Conservation (phyloP, 495 filamentous ascomycete genomes). For the Sporormia fimetaria region DNA sequence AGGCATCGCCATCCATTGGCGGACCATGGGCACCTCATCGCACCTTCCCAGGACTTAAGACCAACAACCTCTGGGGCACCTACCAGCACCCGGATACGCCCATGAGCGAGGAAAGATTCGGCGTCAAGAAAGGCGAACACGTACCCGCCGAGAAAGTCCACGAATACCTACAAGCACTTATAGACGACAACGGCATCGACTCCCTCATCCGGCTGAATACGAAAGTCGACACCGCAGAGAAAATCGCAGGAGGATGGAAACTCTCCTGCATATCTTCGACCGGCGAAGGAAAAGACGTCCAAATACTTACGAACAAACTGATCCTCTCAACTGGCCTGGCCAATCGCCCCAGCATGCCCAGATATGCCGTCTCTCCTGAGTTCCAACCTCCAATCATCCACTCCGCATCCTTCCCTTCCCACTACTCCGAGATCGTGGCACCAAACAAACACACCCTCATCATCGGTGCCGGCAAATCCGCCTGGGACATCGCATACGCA, state of each 20-base stretch:
- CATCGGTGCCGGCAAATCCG: slow-evolving; percentile 64
- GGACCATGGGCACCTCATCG: slow-evolving; percentile 51
- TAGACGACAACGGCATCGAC: slow-evolving; percentile 30
- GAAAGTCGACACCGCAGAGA: slow-evolving; percentile 12
- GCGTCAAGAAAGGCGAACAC: slow-evolving; percentile 49
- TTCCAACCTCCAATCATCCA: slow-evolving; percentile 54
- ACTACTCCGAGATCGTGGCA: slow-evolving; percentile 6
- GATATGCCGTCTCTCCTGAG: slow-evolving; percentile 36
- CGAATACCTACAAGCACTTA: slow-evolving; percentile 53
- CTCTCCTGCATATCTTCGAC: slow-evolving; percentile 9
- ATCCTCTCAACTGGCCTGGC: slow-evolving; percentile 60
- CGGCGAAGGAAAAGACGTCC: background rate
- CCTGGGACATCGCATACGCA: slow-evolving; percentile 63
- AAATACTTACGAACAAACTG: slow-evolving; percentile 45
- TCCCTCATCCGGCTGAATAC: slow-evolving; percentile 10
- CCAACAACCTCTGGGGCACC: slow-evolving; percentile 52
- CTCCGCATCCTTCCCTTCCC: slow-evolving; percentile 40
- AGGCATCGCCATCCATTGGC: slow-evolving; percentile 47
- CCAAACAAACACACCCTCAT: slow-evolving; percentile 14
- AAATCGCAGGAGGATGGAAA: slow-evolving; percentile 10
- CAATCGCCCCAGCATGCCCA: slow-evolving; percentile 45
- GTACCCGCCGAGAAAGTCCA: slow-evolving; percentile 57
- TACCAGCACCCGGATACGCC: slow-evolving; percentile 65
- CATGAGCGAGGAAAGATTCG: slow-evolving; percentile 40
- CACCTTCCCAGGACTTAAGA: slow-evolving; percentile 56